phyloP scores from a whole-genome alignment of 2,329 filamentous ascomycete genomes.

The Stachybotrys elegans region DNA sequence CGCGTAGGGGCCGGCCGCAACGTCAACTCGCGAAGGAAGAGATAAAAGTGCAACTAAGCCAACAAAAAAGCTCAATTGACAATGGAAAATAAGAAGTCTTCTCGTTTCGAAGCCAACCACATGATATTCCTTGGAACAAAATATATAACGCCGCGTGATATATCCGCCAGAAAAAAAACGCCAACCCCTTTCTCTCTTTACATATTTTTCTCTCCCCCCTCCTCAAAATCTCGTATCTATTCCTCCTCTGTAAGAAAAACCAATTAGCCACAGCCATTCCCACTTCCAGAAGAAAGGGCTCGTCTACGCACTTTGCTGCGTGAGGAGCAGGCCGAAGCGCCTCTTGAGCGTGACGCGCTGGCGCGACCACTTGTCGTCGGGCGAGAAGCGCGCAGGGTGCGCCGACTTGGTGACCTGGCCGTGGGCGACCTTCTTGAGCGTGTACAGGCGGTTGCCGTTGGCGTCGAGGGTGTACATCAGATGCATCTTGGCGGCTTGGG shows the following conservation, averaged over 20 bases:
- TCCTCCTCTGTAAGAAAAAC: constrained; percentile 15
- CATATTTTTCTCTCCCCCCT: constrained; percentile 6
- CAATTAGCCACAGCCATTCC: not conserved
- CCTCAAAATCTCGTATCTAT: constrained; percentile 6
- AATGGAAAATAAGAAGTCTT: constrained; percentile 1
- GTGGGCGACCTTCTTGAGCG: constrained; percentile 81
- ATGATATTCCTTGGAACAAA: constrained; percentile 9
- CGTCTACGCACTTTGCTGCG: constrained; percentile 58
- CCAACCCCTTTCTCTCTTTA: constrained; percentile 7
- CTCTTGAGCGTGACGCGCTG: constrained; percentile 94
- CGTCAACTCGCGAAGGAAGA: constrained; percentile 72
- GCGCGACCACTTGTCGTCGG: constrained; percentile 97
- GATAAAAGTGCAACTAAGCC: constrained; percentile 22
- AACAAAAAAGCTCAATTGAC: constrained; percentile 5
- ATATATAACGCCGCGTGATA: constrained; percentile 2
- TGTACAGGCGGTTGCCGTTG: constrained; percentile 86
- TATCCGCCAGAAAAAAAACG: too few relatives aligned
- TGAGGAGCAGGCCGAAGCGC: constrained; percentile 82
- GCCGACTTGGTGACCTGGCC: constrained; percentile 92
- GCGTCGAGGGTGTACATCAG: constrained; percentile 79
- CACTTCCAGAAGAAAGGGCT: not conserved
- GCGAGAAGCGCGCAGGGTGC: constrained; percentile 93
- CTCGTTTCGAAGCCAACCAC: constrained; percentile 1
- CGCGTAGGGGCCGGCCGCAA: constrained; percentile 81
- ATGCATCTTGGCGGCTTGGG: constrained; percentile 41